Conservation (phyloP, 306 rosid species). For the Cucurbita ficifolia region DNA sequence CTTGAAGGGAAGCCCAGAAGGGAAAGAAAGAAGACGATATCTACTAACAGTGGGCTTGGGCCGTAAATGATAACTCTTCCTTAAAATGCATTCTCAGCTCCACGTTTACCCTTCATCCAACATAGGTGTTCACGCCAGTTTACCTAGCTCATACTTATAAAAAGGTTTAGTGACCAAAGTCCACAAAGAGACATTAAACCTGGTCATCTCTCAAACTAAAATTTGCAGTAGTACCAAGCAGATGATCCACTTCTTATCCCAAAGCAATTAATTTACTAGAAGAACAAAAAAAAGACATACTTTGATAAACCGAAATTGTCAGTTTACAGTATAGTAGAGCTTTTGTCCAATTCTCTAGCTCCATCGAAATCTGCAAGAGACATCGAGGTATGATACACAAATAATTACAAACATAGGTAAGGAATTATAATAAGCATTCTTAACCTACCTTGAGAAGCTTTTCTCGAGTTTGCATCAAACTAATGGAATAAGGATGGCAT, state of each 20-base stretch:
- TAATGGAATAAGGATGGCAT: slow-evolving; percentile 54
- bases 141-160: background rate
- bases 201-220: too few species aligned
- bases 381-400: background rate
- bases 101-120: background rate
- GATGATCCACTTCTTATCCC: background rate
- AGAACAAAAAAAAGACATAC: slow-evolving; percentile 26
- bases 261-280: background rate
- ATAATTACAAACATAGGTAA: background rate
- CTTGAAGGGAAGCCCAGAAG: too few species aligned
- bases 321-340: slow-evolving; percentile 72
- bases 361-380: slow-evolving; percentile 59
- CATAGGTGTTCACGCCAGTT: background rate
- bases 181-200: too few species aligned
- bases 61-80: background rate
- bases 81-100: background rate
- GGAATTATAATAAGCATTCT: background rate
- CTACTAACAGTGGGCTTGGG: too few species aligned
- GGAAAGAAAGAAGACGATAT: too few species aligned
- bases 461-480: slow-evolving; percentile 71
- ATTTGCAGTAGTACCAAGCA: background rate
- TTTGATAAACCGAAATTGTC: slow-evolving; percentile 75
- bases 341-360: slow-evolving; percentile 63
- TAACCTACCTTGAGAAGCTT: slow-evolving; percentile 51
- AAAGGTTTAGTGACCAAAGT: too few species aligned